Evolutionary conservation across 106 monocot species (phyloP).

Genomic region (Amphibolis antarctica): DNA sequence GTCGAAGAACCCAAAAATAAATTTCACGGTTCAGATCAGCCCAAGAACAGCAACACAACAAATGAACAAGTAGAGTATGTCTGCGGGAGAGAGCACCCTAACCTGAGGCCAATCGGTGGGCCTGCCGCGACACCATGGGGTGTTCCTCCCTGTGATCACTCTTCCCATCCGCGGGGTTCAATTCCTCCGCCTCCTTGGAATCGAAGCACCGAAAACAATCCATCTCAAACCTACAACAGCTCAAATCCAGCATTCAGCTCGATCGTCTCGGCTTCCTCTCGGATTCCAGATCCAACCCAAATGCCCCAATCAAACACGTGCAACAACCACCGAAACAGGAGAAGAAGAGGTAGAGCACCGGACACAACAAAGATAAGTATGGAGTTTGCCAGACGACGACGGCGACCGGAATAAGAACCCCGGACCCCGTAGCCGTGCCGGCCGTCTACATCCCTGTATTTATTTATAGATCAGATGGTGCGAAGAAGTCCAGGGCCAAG

Average conservation of each 20-base stretch:
- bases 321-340: not conserved
- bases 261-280: no score
- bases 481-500: not conserved
- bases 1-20: not conserved
- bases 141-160: constrained; percentile 11
- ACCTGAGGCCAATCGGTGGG: constrained; percentile 14
- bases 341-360: no score
- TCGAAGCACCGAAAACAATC: constrained; percentile 19
- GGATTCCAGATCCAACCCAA: constrained; percentile 7
- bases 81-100: not conserved
- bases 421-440: not conserved
- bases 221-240: constrained; percentile 3
- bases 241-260: constrained; percentile 8
- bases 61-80: no score
- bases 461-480: not conserved
- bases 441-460: not conserved
- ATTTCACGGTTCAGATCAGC: no score
- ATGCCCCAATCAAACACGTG: not conserved
- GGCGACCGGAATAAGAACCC: not conserved
- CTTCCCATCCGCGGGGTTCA: constrained; percentile 13
- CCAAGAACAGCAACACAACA: no score
- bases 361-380: not conserved
- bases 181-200: constrained; percentile 17
- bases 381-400: not conserved
- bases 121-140: constrained; percentile 12